Conservation (phyloP, 257 asterid genomes). For the Phtheirospermum japonicum region DNA sequence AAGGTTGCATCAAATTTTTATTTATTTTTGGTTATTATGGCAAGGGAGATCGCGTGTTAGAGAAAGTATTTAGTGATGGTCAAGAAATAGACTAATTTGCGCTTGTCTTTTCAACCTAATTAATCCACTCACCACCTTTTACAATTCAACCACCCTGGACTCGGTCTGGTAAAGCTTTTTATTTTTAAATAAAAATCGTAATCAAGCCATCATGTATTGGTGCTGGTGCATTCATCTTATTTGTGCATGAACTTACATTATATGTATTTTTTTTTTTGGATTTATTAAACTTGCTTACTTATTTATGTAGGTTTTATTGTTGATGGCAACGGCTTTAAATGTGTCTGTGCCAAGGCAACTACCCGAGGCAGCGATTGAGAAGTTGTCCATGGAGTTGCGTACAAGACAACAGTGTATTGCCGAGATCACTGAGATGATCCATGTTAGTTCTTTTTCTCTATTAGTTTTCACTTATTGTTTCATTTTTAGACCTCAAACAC, state of each 20-base stretch:
- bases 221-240: constrained; percentile 5
- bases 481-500: too few relatives aligned
- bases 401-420: constrained; percentile 84
- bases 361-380: constrained; percentile 41
- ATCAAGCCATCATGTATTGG: background rate
- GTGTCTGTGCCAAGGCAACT: constrained; percentile 46
- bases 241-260: background rate
- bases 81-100: background rate
- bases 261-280: background rate
- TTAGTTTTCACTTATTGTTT: background rate
- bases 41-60: background rate
- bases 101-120: too few relatives aligned
- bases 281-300: constrained; percentile 11
- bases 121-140: too few relatives aligned
- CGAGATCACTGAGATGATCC: constrained; percentile 98
- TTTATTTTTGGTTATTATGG: background rate
- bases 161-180: too few relatives aligned
- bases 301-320: constrained; percentile 66
- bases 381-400: constrained; percentile 62
- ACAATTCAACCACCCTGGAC: too few relatives aligned
- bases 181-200: background rate
- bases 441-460: constrained; percentile 48
- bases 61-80: constrained; percentile 16
- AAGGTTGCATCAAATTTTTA: background rate
- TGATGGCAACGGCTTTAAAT: constrained; percentile 97